A percentile compares a stretch with the other conserved stretches of the same genome.
phyloP scores from a whole-genome alignment of 1,284 basidiomycete species.

The Moesziomyces antarcticus region DNA sequence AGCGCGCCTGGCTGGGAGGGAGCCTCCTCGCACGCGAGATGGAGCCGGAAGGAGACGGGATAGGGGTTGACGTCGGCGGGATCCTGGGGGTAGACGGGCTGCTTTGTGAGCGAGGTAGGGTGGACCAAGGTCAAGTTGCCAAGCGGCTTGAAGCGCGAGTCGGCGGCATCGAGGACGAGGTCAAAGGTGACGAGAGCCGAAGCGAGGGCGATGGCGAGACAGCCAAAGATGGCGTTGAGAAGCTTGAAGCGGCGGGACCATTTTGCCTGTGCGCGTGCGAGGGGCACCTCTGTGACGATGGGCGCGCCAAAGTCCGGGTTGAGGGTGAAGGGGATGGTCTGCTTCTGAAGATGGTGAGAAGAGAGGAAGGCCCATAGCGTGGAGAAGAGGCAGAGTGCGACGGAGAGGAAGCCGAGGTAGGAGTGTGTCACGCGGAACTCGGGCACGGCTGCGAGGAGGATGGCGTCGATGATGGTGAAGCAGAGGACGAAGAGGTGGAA shows the following conservation, averaged over 20 bases:
- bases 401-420: conserved; percentile 37
- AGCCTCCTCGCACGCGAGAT: conserved; percentile 48
- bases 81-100: conserved; percentile 36
- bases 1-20: conserved; percentile 14
- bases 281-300: conserved; percentile 40
- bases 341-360: conserved; percentile 28
- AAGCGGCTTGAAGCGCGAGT: conserved; percentile 43
- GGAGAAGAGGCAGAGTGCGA: conserved; percentile 31
- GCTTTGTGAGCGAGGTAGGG: conserved; percentile 28
- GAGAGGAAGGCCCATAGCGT: conserved; percentile 44
- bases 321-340: conserved; percentile 36
- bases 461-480: conserved; percentile 25
- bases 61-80: conserved; percentile 39
- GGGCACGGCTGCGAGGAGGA: conserved; percentile 35
- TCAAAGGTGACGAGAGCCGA: conserved; percentile 48
- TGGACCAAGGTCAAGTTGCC: conserved; percentile 48
- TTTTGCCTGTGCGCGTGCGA: conserved; percentile 39
- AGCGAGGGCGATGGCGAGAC: conserved; percentile 22
- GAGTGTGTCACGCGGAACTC: conserved; percentile 42
- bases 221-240: conserved; percentile 38
- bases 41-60: conserved; percentile 46
- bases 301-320: conserved; percentile 37
- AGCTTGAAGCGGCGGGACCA: conserved; percentile 49
- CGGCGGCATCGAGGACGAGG: conserved; percentile 48
- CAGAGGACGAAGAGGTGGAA: conserved; percentile 45